phyloP scores from a whole-genome alignment of 2,329 filamentous ascomycete species.

The Xylariaceae sp. region DNA sequence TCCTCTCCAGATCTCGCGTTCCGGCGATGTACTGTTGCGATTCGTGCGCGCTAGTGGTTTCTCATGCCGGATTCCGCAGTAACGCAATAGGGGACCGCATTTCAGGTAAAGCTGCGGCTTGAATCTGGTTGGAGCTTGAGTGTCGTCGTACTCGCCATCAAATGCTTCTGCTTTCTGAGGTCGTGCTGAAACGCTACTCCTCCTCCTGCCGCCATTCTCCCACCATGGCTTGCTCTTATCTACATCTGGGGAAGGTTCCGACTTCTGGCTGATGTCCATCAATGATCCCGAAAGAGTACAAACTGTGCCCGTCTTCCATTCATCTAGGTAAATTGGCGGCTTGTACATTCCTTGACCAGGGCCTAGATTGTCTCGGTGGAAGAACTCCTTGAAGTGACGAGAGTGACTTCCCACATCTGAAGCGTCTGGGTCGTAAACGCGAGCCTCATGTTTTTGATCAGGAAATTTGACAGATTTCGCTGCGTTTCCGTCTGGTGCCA shows the following conservation, averaged over 20 bases:
- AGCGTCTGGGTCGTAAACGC: conserved; percentile 4
- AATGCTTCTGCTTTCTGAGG: conserved; percentile 59
- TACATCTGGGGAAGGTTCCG: conserved; percentile 27
- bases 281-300: conserved; percentile 55
- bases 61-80: conserved; percentile 75
- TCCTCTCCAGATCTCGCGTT: conserved; percentile 85
- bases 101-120: conserved; percentile 80
- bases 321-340: conserved; percentile 58
- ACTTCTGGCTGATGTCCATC: conserved; percentile 51
- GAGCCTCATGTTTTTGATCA: conserved; percentile 18
- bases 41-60: conserved; percentile 36
- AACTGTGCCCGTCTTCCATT: conserved; percentile 67
- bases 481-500: conserved; percentile 8
- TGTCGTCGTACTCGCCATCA: conserved; percentile 64
- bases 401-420: conserved; percentile 18
- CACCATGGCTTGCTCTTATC: conserved; percentile 67
- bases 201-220: conserved; percentile 55
- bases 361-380: conserved; percentile 28
- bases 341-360: conserved; percentile 56
- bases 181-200: conserved; percentile 42
- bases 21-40: conserved; percentile 33
- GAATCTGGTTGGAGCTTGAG: conserved; percentile 64
- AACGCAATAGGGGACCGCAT: conserved; percentile 86
- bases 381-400: conserved; percentile 21
- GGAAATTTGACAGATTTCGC: conserved; percentile 29